Conservation (phyloP, 306 rosid species). For the Casuarina glauca region DNA sequence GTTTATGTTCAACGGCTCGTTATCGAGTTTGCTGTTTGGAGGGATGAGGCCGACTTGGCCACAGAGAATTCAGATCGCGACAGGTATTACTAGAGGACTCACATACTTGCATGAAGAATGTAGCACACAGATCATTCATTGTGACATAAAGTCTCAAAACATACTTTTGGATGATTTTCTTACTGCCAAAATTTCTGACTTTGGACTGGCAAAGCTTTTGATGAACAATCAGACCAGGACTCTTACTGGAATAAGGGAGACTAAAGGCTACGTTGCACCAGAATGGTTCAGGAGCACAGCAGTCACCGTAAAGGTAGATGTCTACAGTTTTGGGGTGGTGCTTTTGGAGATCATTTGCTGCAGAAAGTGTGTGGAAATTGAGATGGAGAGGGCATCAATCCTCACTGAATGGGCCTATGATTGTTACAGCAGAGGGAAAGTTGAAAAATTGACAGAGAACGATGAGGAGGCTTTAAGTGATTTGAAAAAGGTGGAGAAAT, state of each 20-base stretch:
- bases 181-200: conserved; percentile 4
- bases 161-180: background rate
- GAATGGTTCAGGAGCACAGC: too few relatives aligned
- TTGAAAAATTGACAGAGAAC: background rate
- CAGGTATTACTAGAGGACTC: too few relatives aligned
- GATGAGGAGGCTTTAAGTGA: conserved; percentile 1
- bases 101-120: too few relatives aligned
- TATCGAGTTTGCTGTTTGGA: too few relatives aligned
- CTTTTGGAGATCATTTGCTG: background rate
- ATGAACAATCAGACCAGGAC: background rate
- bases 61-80: too few relatives aligned
- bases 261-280: background rate
- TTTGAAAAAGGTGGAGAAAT: background rate
- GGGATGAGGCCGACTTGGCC: too few relatives aligned
- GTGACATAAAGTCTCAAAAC: conserved; percentile 1
- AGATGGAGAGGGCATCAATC: too few relatives aligned
- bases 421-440: background rate
- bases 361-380: too few relatives aligned
- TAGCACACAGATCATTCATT: background rate
- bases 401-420: background rate
- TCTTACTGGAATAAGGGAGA: background rate
- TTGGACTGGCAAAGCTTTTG: background rate
- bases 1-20: too few relatives aligned
- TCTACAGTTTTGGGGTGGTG: background rate
- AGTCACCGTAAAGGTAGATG: background rate